Base-by-base conservation (phyloP, 2,329 filamentous ascomycete species). In the Aspergillus tamarii region DNA sequence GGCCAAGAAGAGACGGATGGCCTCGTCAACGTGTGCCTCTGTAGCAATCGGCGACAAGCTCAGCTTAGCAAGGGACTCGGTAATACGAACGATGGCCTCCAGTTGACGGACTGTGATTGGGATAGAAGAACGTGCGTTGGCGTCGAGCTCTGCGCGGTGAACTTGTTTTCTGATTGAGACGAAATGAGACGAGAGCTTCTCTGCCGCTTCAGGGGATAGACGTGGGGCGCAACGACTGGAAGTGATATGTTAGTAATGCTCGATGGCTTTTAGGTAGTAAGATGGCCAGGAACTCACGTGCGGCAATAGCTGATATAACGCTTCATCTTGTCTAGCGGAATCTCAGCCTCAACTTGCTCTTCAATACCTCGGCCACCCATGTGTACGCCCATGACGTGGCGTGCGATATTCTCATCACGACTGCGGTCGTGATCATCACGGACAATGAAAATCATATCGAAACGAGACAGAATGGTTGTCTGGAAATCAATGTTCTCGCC, bases 381-480 rank as follows among this genome's bases (percentile, higher is more conserved):
- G 73, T 98, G 94, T 67, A 99, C 94, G 53, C 91, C 89, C 89
- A 99, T 97, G 74, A 99, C 94, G 86, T 99, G 95, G 75, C 90
- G 94, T 14, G 95, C 95, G 73, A 99, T 98, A 4, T 86, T 89
- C 82, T 97, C 93, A 75, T 99, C 95, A 73, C 94, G 92, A 62
- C 88, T 90, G 52, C 92, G 87, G 66, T 94, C 92, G 77, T 99
- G 95, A 66, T 96, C 93, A 77, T 99, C 95, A 71, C 92, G 92
- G 66, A 99, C 94, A 69, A 99, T 97, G 83, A 98, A 99, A 69
- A 99, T 98, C 92, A 99, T 97, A 79, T 99, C 95, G 77, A 99
- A 99, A 86, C 95, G 92, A 2, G 94, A 98, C 69, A 99, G 77
- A 73, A 99, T 98, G 4, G 95, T 99, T 0, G 95, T 99, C 75